A percentile compares a stretch with the other conserved stretches of the same genome.
Conservation (phyloP, 2,329 filamentous ascomycete species). For the Pseudogymnoascus sp. region DNA sequence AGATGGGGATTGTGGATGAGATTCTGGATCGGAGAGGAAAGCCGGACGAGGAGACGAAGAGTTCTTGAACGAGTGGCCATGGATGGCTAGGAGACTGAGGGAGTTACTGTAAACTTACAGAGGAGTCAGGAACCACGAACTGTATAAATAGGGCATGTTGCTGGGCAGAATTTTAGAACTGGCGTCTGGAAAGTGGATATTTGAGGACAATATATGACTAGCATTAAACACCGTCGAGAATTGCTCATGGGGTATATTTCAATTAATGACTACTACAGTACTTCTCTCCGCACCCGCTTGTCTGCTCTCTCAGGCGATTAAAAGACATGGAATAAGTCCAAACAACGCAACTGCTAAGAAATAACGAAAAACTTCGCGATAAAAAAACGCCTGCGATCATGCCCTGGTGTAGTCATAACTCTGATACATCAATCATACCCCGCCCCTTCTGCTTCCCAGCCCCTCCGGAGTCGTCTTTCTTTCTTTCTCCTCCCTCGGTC, state of each 20-base stretch:
- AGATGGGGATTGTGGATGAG: constrained; percentile 87
- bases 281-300: background rate
- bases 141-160: background rate
- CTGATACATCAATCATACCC: background rate
- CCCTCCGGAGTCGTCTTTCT: background rate
- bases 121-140: background rate
- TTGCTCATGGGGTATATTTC: background rate
- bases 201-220: background rate
- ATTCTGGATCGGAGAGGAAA: constrained; percentile 64
- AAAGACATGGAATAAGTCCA: background rate
- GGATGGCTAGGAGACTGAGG: background rate
- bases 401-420: constrained; percentile 10
- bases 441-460: background rate
- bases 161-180: background rate
- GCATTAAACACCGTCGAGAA: background rate
- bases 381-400: constrained; percentile 3
- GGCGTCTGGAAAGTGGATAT: background rate
- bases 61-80: background rate
- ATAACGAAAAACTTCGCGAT: constrained; percentile 9
- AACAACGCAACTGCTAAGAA: constrained; percentile 9
- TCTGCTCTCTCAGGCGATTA: background rate
- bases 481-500: background rate
- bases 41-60: constrained; percentile 32
- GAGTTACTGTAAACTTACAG: background rate
- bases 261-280: constrained; percentile 5